phyloP scores from a whole-genome alignment of 1,139 yeast genomes.

The Nakaseomyces glabratus region DNA sequence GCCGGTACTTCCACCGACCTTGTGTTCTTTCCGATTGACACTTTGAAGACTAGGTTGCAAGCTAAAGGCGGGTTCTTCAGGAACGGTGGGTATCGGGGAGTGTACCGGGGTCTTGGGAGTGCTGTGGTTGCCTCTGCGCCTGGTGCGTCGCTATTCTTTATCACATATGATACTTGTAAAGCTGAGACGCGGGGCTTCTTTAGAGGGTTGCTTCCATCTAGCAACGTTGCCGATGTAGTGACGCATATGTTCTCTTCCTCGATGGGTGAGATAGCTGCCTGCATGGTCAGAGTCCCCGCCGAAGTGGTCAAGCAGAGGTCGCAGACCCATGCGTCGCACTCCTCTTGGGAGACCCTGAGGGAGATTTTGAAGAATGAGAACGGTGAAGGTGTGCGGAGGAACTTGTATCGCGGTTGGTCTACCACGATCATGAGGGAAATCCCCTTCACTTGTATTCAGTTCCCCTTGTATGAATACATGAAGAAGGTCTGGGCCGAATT shows the following conservation, averaged over 20 bases:
- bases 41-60: slow-evolving; percentile 85
- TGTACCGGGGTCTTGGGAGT: slow-evolving; percentile 86
- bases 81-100: slow-evolving; percentile 89
- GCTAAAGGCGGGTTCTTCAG: slow-evolving; percentile 89
- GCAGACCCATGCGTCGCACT: slow-evolving; percentile 46
- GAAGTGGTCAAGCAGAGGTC: slow-evolving; percentile 94
- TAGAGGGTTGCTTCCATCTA: slow-evolving; percentile 14
- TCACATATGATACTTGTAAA: slow-evolving; percentile 78
- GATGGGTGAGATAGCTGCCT: slow-evolving; percentile 85
- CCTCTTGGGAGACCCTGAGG: slow-evolving; percentile 59
- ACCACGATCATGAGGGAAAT: slow-evolving; percentile 90
- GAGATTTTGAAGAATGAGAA: slow-evolving; percentile 47
- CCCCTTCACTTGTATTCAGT: slow-evolving; percentile 91
- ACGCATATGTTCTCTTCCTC: slow-evolving; percentile 84
- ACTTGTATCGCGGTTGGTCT: slow-evolving; percentile 87
- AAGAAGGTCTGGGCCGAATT: slow-evolving; percentile 43
- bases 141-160: slow-evolving; percentile 77
- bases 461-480: slow-evolving; percentile 81
- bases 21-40: slow-evolving; percentile 92
- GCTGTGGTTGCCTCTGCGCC: slow-evolving; percentile 96
- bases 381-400: slow-evolving; percentile 71
- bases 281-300: slow-evolving; percentile 90
- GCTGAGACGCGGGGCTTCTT: slow-evolving; percentile 34
- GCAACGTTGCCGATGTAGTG: slow-evolving; percentile 35
- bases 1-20: slow-evolving; percentile 96